A percentile compares a stretch with the other conserved stretches of the same genome.
phyloP scores from a whole-genome alignment of 1,284 basidiomycete genomes.

The Sparassis latifolia region DNA sequence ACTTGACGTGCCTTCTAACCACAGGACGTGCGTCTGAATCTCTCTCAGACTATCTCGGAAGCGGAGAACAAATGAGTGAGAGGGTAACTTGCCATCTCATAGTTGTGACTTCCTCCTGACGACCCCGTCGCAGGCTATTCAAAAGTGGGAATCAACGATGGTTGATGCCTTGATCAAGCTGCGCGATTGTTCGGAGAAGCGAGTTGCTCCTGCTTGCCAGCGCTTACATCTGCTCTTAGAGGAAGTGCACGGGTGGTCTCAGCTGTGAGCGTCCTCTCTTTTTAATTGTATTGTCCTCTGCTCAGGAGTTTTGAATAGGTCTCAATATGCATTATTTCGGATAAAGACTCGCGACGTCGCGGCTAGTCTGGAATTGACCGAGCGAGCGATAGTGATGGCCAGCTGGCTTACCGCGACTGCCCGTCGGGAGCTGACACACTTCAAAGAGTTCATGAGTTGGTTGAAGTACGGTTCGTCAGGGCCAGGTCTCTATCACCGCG shows the following conservation, averaged over 20 bases:
- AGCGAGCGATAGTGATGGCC: constrained; percentile 52
- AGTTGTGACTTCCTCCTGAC: constrained; percentile 9
- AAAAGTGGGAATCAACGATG: constrained; percentile 74
- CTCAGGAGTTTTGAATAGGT: constrained; percentile 12
- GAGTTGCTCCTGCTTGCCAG: constrained; percentile 66
- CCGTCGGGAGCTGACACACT: constrained; percentile 59
- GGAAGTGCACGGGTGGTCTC: constrained; percentile 71
- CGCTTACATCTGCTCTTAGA: constrained; percentile 67
- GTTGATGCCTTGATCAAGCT: constrained; percentile 62
- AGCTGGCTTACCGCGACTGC: constrained; percentile 63
- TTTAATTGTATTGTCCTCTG: background rate
- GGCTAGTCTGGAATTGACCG: constrained; percentile 43
- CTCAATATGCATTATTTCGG: constrained; percentile 38
- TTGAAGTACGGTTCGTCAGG: constrained; percentile 58
- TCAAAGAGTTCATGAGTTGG: constrained; percentile 76
- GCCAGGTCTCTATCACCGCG: background rate
- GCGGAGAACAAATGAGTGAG: constrained; percentile 74
- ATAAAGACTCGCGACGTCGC: constrained; percentile 44
- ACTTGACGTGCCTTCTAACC: constrained; percentile 64
- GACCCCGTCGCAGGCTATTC: constrained; percentile 44
- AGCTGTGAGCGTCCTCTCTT: constrained; percentile 44
- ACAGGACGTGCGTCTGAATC: constrained; percentile 65
- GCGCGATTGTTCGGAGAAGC: constrained; percentile 66
- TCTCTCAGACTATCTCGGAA: constrained; percentile 65
- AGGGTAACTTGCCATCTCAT: constrained; percentile 38